A percentile compares a stretch with the other conserved stretches of the same genome.
phyloP scores from a whole-genome alignment of 441 rosid genomes.

The Breynia disticha region DNA sequence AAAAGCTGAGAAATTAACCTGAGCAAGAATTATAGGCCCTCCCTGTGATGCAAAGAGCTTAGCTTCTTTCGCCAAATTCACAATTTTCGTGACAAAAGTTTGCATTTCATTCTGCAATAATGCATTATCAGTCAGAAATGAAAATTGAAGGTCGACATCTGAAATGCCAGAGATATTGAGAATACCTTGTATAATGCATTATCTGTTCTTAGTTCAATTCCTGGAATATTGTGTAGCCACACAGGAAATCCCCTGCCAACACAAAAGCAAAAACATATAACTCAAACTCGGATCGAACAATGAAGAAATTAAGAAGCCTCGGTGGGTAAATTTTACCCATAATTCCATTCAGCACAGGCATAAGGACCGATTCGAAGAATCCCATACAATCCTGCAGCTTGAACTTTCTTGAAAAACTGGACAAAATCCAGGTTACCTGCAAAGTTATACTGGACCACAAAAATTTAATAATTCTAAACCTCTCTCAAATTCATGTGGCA shows the following conservation, averaged over 20 bases:
- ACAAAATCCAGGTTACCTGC: constrained; percentile 51
- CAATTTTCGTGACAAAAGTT: constrained; percentile 56
- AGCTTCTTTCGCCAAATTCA: constrained; percentile 53
- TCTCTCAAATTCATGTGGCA: background rate
- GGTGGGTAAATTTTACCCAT: constrained; percentile 30
- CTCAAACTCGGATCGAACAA: background rate
- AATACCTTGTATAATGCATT: constrained; percentile 14
- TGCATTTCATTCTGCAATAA: constrained; percentile 49
- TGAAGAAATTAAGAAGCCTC: no score
- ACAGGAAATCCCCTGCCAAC: constrained; percentile 18
- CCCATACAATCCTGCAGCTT: constrained; percentile 47
- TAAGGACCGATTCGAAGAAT: constrained; percentile 77
- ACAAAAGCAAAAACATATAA: background rate
- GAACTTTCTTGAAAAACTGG: constrained; percentile 42
- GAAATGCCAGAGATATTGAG: no score
- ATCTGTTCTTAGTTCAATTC: constrained; percentile 13
- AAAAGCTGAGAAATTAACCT: constrained; percentile 26
- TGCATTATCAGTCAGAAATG: background rate
- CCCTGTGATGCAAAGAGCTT: constrained; percentile 70
- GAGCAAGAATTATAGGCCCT: constrained; percentile 75
- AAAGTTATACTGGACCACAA: constrained; percentile 41
- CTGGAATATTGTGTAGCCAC: constrained; percentile 16
- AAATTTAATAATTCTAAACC: background rate
- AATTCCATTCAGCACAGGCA: constrained; percentile 79
- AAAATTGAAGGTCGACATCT: no score